Conservation (phyloP, 768 basidiomycete species). For the Sporobolomyces roseus region DNA sequence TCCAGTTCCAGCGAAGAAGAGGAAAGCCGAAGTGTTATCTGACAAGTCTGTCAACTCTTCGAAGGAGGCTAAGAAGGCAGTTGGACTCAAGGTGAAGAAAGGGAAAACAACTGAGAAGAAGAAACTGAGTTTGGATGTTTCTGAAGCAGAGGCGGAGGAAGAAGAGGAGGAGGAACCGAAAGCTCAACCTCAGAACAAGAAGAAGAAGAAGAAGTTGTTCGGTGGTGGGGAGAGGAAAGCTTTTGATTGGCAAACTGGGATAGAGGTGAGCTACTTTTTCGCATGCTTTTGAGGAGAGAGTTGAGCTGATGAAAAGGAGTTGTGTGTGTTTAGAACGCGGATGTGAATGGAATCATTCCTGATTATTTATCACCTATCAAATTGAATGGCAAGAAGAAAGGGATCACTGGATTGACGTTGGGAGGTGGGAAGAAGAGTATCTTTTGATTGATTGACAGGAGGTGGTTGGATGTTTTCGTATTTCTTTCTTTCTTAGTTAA, state of each 20-base stretch:
- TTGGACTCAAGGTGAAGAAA: constrained; percentile 25
- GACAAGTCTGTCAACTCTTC: constrained; percentile 16
- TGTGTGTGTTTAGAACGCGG: constrained; percentile 10
- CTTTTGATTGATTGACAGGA: background rate
- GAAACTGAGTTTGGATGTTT: constrained; percentile 1
- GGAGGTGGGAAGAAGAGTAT: constrained; percentile 13
- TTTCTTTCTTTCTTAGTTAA: background rate
- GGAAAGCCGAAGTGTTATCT: constrained; percentile 19
- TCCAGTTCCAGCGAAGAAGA: constrained; percentile 14
- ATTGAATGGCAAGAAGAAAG: constrained; percentile 11
- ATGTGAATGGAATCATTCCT: constrained; percentile 32
- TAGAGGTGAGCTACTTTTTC: constrained; percentile 33
- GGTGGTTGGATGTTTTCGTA: background rate
- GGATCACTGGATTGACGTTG: background rate
- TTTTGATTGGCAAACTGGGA: constrained; percentile 10
- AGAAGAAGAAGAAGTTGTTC: constrained; percentile 36
- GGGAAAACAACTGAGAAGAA: constrained; percentile 3
- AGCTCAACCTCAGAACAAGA: constrained; percentile 23
- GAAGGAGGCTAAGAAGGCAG: background rate
- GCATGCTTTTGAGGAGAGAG: background rate
- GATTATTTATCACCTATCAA: constrained; percentile 37
- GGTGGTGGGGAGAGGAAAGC: constrained; percentile 9
- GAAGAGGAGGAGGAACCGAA: background rate
- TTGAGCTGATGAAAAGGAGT: too few species aligned
- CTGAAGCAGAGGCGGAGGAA: constrained; percentile 8